These are phyloP conservation scores for Verticillium dahliae DNA, from an alignment of 2,329 filamentous ascomycete species.

Conservation along the genomic window DNA sequence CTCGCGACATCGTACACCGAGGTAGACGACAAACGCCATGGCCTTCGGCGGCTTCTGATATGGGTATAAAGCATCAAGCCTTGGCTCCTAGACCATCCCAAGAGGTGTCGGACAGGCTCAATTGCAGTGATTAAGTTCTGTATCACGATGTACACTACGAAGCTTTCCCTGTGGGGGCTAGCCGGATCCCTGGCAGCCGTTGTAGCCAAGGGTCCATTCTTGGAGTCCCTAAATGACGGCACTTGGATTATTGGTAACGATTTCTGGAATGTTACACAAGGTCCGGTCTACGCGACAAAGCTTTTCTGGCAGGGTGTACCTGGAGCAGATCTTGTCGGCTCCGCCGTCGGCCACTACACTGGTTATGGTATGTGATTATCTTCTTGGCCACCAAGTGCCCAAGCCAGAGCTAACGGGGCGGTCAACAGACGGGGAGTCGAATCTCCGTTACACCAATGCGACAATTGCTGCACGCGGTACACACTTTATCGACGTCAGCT, in stretches of 20 bases:
- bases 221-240: slow-evolving; percentile 5
- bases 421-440: slow-evolving; percentile 6
- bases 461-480: slow-evolving; percentile 6
- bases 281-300: slow-evolving; percentile 7
- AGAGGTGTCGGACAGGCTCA: not conserved
- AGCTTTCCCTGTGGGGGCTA: slow-evolving; percentile 1
- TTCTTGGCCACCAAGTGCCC: not conserved
- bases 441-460: slow-evolving; percentile 7
- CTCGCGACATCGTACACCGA: not conserved
- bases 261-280: slow-evolving; percentile 11
- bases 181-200: slow-evolving; percentile 1
- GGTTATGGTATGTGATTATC: slow-evolving; percentile 3
- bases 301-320: slow-evolving; percentile 9
- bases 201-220: slow-evolving; percentile 5
- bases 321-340: slow-evolving; percentile 9
- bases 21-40: not conserved
- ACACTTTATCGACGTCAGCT: slow-evolving; percentile 10
- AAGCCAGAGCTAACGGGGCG: not conserved
- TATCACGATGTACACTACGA: slow-evolving; percentile 1
- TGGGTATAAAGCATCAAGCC: not conserved
- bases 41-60: not conserved
- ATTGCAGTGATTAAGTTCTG: not conserved
- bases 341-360: slow-evolving; percentile 7
- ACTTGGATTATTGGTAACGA: slow-evolving; percentile 12
- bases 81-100: not conserved